Percentiles rank a stretch among this genome's conserved stretches.
These are phyloP conservation scores for Dictyostelium purpureum DNA, from an alignment of 78 protist species.

Conservation along the genomic window DNA sequence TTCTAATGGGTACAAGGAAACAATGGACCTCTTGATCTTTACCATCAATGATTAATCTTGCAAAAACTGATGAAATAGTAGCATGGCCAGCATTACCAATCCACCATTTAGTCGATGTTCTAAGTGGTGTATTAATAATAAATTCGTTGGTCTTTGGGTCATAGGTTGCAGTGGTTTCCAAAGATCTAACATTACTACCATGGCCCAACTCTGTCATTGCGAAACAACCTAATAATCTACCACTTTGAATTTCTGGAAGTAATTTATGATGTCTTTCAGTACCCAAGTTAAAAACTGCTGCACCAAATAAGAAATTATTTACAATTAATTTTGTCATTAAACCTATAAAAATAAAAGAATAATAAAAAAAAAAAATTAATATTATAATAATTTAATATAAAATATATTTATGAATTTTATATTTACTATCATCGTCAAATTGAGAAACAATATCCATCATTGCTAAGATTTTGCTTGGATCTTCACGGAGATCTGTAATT, in stretches of 20 bases:
- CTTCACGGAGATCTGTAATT: conserved; percentile 33
- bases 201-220: conserved; percentile 88
- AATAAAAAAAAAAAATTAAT: not conserved
- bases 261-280: conserved; percentile 72
- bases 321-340: conserved; percentile 61
- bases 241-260: conserved; percentile 51
- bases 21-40: conserved; percentile 81
- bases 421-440: conserved; percentile 60
- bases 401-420: not conserved
- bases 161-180: conserved; percentile 90
- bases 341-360: not conserved
- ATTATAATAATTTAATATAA: not conserved
- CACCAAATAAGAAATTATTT: conserved; percentile 71
- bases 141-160: conserved; percentile 73
- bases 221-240: conserved; percentile 82
- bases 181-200: conserved; percentile 86
- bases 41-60: conserved; percentile 76
- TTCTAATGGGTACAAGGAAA: conserved; percentile 71
- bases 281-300: conserved; percentile 60
- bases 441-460: conserved; percentile 39
- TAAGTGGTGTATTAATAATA: conserved; percentile 70
- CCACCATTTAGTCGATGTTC: conserved; percentile 83
- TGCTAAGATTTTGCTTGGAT: conserved; percentile 57
- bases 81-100: conserved; percentile 79
- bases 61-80: conserved; percentile 59